A percentile compares a stretch with the other conserved stretches of the same genome.
Conservation (phyloP, 805 yeast species). For the Tanozyma kutaoensis region DNA sequence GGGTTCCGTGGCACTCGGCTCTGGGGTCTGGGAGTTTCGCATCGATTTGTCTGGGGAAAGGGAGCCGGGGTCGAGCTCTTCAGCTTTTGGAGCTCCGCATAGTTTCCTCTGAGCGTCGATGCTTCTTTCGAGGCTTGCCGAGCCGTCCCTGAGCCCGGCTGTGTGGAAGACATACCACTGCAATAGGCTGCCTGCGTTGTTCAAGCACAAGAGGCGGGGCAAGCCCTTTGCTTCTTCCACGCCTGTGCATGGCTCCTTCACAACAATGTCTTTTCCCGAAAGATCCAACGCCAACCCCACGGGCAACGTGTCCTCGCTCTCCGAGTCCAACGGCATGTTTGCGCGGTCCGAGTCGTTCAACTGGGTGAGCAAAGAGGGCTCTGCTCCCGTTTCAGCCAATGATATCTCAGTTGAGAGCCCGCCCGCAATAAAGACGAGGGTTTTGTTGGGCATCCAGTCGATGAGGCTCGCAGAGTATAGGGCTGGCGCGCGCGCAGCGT, state of each 20-base stretch:
- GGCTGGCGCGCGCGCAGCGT: conserved; percentile 30
- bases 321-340: conserved; percentile 56
- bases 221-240: conserved; percentile 46
- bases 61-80: too few species aligned
- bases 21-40: neutral
- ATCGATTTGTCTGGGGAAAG: neutral
- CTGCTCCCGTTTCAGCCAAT: conserved; percentile 12
- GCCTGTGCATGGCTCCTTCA: conserved; percentile 42
- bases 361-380: conserved; percentile 22
- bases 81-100: neutral
- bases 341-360: conserved; percentile 65
- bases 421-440: conserved; percentile 34
- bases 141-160: conserved; percentile 28
- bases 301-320: conserved; percentile 54
- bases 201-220: conserved; percentile 53
- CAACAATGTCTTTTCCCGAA: conserved; percentile 22
- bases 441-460: conserved; percentile 22
- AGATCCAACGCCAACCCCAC: conserved; percentile 60
- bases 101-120: neutral
- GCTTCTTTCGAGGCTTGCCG: conserved; percentile 3
- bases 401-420: conserved; percentile 55
- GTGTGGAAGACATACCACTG: conserved; percentile 56
- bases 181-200: conserved; percentile 47
- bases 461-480: conserved; percentile 28
- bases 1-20: neutral